Conservation (phyloP, 306 rosid species). For the Luffa aegyptiaca region DNA sequence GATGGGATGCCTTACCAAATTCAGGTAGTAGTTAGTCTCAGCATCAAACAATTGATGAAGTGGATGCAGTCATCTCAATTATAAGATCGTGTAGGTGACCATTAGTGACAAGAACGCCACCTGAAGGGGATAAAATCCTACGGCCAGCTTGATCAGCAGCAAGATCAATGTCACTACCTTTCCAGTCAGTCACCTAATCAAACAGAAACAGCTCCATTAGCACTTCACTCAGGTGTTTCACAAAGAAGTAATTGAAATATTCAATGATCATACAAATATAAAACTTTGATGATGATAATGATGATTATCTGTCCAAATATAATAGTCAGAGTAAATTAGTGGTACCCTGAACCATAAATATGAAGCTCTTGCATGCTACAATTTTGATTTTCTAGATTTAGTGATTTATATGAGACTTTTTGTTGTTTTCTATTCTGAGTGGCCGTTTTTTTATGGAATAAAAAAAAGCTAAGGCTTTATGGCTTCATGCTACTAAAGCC, state of each 20-base stretch:
- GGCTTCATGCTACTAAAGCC: neutral
- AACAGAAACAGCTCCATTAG: conserved; percentile 7
- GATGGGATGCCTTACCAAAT: neutral
- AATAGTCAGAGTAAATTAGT: neutral
- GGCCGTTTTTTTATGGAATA: neutral
- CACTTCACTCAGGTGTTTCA: neutral
- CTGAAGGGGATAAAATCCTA: conserved; percentile 54
- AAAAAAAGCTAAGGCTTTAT: neutral
- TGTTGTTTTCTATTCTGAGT: neutral
- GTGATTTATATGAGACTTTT: neutral
- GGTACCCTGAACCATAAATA: neutral
- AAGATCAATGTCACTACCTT: conserved; percentile 57
- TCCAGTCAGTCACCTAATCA: conserved; percentile 74
- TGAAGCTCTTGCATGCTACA: neutral
- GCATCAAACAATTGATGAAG: conserved; percentile 15
- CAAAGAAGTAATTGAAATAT: neutral
- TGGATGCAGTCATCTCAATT: conserved; percentile 39
- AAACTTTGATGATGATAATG: neutral
- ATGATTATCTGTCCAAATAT: neutral
- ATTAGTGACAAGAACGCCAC: conserved; percentile 65
- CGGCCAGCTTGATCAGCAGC: conserved; percentile 55
- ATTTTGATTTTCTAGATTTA: neutral
- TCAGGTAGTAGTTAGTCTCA: neutral
- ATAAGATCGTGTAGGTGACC: conserved; percentile 43
- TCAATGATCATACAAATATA: neutral